Percentiles rank a stretch among this genome's conserved stretches.
Conservation (phyloP, 805 yeast species). For the Candida ipomoeae region DNA sequence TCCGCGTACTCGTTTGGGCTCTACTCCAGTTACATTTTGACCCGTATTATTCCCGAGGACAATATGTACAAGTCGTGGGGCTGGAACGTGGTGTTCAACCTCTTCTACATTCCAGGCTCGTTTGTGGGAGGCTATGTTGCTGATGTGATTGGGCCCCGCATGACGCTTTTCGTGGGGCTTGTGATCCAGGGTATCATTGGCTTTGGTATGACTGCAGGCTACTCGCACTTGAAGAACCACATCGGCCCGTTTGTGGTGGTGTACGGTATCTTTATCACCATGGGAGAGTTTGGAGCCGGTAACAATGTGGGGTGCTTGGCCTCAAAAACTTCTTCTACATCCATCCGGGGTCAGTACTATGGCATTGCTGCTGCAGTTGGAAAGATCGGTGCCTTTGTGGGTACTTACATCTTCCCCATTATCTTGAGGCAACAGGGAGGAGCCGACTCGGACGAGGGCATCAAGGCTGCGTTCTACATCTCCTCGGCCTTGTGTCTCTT, state of each 20-base stretch:
- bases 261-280: slow-evolving; percentile 80
- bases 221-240: slow-evolving; percentile 50
- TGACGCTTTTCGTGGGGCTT: slow-evolving; percentile 69
- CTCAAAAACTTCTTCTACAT: slow-evolving; percentile 79
- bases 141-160: slow-evolving; percentile 90
- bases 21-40: slow-evolving; percentile 70
- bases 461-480: slow-evolving; percentile 76
- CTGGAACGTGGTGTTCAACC: slow-evolving; percentile 85
- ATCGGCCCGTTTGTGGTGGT: slow-evolving; percentile 80
- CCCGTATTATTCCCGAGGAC: slow-evolving; percentile 51
- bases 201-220: slow-evolving; percentile 73
- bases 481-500: slow-evolving; percentile 73
- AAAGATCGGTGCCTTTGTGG: slow-evolving; percentile 89
- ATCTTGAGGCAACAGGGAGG: slow-evolving; percentile 58
- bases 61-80: slow-evolving; percentile 75
- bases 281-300: slow-evolving; percentile 95
- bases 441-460: slow-evolving; percentile 47
- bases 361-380: slow-evolving; percentile 91
- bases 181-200: slow-evolving; percentile 74
- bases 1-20: slow-evolving; percentile 83
- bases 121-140: slow-evolving; percentile 78
- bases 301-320: slow-evolving; percentile 87
- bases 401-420: slow-evolving; percentile 83
- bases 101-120: slow-evolving; percentile 88
- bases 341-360: slow-evolving; percentile 87